Evolutionary conservation across 805 yeast species (phyloP), one percentile per base, ranked within the genome.

Genomic region (Lachancea sp.): DNA sequence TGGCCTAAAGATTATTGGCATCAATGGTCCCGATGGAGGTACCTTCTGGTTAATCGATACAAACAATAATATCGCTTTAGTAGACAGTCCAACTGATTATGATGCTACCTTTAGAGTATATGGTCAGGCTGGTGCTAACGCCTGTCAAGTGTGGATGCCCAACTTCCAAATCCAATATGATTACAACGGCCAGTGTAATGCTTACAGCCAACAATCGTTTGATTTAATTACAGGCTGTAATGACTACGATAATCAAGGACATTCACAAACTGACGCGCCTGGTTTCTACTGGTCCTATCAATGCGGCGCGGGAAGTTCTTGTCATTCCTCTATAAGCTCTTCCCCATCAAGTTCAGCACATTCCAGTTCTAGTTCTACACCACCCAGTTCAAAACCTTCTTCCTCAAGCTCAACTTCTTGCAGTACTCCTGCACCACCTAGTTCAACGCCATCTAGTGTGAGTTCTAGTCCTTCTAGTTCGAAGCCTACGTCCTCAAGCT

Each of bases 151-250:
- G 17, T 52, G 60, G 48, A 48, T 54, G 42, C 56, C 58, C 5
- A 24, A 47, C 12, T 59, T 59, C 49, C 60, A 56, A 45, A 51
- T 61, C 34, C 63, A 61, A 29, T 60, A 48, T 33, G 61, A 60
- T 15, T 61, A 64, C 55, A 36, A 36, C 20, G 50, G 55, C 28
- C 53, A 56, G 21, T 61, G 58, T 8, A 41, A 29, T 11, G 56
- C 48, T 23, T 40, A 47, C 43, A 46, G 50, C 31, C 17, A 40
- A 11, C 40, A 45, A 12, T 28, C 41, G 19, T 51, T 49, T 26
- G 63, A 58, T 32, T 58, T 60, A 43, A 29, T 45, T 23, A 46
- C 54, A 23, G 54, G 54, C 17, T 61, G 65, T 42, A 43, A 33
- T 25, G 35, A 43, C 29, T 39, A 34, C 13, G 63, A 58, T 38